Evolutionary conservation across 2,329 filamentous ascomycete genomes (phyloP), one percentile per base, ranked within the genome.

Genomic region (Fusarium oxysporum): DNA sequence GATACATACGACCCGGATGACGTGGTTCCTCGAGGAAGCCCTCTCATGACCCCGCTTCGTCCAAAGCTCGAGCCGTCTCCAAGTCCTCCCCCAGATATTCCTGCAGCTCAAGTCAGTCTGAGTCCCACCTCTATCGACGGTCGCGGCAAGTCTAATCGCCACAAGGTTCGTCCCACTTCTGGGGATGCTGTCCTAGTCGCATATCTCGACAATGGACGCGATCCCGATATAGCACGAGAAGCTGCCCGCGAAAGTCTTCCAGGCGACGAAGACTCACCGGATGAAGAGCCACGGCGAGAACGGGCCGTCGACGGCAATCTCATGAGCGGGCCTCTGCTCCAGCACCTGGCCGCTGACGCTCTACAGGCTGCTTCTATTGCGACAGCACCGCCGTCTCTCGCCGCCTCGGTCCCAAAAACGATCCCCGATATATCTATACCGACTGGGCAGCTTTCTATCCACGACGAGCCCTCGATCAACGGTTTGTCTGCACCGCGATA

Each of bases 171-270:
- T 73, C 84, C 88, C 45, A 89, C 84, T 76, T 88, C 88, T 78
- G 89, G 88, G 76, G 90, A 93, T 86, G 89, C 86, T 75, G 90
- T 93, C 72, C 86, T 96, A 80, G 86, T 96, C 71, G 82, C 84
- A 64, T 85, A 87, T 80, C 86, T 95, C 84, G 89, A 85, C 75
- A 88, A 85, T 78, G 89, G 90, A 77, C 90, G 90, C 78, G 85
- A 85, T 73, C 90, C 88, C 56, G 91, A 94, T 56, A 88, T 94
- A 77, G 91, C 91, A 65, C 83, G 82, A 72, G 79, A 83, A 77
- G 92, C 89, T 64, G 87, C 86, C 71, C 82, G 83, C 70, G 80
- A 86, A 72, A 85, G 88, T 28, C 83, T 93, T 53, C 84, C 86
- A 83, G 62, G 79, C 70, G 83, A 85, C 69, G 81, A 82, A 47